Conservation (phyloP, 495 filamentous ascomycete species). For the Podospora tetraspora region DNA sequence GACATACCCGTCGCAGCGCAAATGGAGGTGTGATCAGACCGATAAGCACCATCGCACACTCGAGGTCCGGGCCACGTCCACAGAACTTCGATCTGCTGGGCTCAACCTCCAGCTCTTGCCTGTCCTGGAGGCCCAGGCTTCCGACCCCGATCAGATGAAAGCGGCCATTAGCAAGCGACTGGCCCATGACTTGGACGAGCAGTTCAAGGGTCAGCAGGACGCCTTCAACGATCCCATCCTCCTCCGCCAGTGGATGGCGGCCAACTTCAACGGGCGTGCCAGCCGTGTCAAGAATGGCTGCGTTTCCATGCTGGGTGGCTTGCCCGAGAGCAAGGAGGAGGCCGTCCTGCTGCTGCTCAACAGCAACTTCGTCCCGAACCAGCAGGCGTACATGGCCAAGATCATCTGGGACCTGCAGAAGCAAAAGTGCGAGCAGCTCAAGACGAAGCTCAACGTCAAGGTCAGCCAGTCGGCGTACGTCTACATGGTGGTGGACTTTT, state of each 20-base stretch:
- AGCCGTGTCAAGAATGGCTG: slow-evolving; percentile 30
- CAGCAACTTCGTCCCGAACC: slow-evolving; percentile 59
- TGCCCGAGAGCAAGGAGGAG: slow-evolving; percentile 50
- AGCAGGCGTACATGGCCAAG: slow-evolving; percentile 54
- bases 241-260: slow-evolving; percentile 55
- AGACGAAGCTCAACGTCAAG: slow-evolving; percentile 61
- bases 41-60: slow-evolving; percentile 57
- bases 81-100: slow-evolving; percentile 55
- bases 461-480: slow-evolving; percentile 71
- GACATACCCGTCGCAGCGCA: slow-evolving; percentile 71
- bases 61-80: slow-evolving; percentile 62
- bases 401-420: slow-evolving; percentile 51
- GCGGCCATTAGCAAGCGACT: slow-evolving; percentile 55
- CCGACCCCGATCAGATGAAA: slow-evolving; percentile 44
- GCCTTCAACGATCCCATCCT: slow-evolving; percentile 46
- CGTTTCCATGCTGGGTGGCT: slow-evolving; percentile 44
- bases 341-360: slow-evolving; percentile 52
- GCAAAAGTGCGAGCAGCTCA: slow-evolving; percentile 50
- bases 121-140: slow-evolving; percentile 64
- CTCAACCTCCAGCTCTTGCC: slow-evolving; percentile 75
- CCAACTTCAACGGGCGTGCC: slow-evolving; percentile 32
- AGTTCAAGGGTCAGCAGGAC: slow-evolving; percentile 55
- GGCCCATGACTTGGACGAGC: slow-evolving; percentile 50
- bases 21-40: slow-evolving; percentile 59
- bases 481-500: slow-evolving; percentile 78